These are phyloP conservation scores for Leccinum olivaceopallidum DNA, from an alignment of 768 basidiomycete species.

Conservation along the genomic window DNA sequence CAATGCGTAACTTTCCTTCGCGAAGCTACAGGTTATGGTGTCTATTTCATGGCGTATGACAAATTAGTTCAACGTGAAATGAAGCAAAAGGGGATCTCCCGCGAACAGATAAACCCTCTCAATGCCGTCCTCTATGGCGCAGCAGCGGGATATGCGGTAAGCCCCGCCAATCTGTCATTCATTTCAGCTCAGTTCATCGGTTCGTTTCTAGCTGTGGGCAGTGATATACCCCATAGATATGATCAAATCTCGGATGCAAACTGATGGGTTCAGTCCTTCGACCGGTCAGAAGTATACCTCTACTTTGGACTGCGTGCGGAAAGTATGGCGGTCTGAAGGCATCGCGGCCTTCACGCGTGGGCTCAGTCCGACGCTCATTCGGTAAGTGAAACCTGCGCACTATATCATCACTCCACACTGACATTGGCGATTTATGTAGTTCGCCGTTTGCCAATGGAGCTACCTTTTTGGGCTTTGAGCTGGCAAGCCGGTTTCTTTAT, in stretches of 20 bases:
- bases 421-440: conserved; percentile 2
- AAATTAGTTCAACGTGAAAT: conserved; percentile 88
- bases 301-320: conserved; percentile 78
- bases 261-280: conserved; percentile 78
- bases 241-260: conserved; percentile 96
- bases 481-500: conserved; percentile 76
- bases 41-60: conserved; percentile 93
- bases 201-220: conserved; percentile 68
- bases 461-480: conserved; percentile 94
- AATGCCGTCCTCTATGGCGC: conserved; percentile 89
- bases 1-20: conserved; percentile 86
- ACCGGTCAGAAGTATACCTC: conserved; percentile 83
- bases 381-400: conserved; percentile 51
- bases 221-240: conserved; percentile 95
- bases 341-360: conserved; percentile 86
- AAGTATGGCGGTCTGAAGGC: conserved; percentile 83
- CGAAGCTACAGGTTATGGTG: conserved; percentile 79
- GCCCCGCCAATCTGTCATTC: conserved; percentile 26
- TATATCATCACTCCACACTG: conserved; percentile 3
- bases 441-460: conserved; percentile 75
- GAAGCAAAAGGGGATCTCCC: conserved; percentile 61
- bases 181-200: conserved; percentile 8
- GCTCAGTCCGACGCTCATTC: conserved; percentile 87
- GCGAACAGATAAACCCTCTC: conserved; percentile 75
- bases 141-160: conserved; percentile 86